Conservation (phyloP, 2,329 filamentous ascomycete species). For the Diaporthe helianthi region DNA sequence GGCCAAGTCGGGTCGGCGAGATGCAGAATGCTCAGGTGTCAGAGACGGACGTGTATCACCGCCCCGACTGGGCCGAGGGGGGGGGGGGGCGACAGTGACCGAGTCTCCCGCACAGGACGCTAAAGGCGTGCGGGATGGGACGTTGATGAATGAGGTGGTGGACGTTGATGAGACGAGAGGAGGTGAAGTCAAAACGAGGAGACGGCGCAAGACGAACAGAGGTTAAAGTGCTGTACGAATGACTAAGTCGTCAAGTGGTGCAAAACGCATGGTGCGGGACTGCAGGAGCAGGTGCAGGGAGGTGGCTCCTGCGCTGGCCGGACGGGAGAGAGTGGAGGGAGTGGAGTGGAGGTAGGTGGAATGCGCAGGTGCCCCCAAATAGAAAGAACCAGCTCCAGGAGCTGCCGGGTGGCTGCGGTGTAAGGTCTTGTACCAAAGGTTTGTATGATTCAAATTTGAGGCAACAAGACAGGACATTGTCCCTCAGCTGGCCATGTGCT, state of each 20-base stretch:
- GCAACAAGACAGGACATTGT: not conserved
- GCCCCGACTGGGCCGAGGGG: slow-evolving; percentile 17
- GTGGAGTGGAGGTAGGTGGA: not conserved
- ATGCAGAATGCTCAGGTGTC: slow-evolving; percentile 10
- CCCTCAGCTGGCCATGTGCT: not conserved
- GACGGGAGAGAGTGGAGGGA: not conserved
- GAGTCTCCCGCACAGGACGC: not conserved
- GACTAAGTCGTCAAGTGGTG: slow-evolving; percentile 23
- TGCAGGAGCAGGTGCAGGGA: not conserved
- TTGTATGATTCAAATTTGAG: not conserved
- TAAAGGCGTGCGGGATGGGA: not conserved
- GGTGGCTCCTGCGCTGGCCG: slow-evolving; percentile 5
- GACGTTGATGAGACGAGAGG: slow-evolving; percentile 21
- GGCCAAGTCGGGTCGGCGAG: slow-evolving; percentile 1
- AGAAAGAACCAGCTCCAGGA: not conserved
- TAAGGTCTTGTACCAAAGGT: too few relatives aligned
- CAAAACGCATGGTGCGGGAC: too few relatives aligned
- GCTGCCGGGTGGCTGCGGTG: slow-evolving; percentile 3
- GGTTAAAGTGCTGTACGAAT: slow-evolving; percentile 13
- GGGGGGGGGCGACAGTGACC: not conserved
- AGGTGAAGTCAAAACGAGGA: slow-evolving; percentile 14
- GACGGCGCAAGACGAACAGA: not conserved
- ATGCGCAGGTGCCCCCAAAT: not conserved
- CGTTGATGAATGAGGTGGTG: slow-evolving; percentile 13
- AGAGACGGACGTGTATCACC: slow-evolving; percentile 16